Base-by-base conservation (phyloP, 106 monocot species). In the Dendrobium catenatum region DNA sequence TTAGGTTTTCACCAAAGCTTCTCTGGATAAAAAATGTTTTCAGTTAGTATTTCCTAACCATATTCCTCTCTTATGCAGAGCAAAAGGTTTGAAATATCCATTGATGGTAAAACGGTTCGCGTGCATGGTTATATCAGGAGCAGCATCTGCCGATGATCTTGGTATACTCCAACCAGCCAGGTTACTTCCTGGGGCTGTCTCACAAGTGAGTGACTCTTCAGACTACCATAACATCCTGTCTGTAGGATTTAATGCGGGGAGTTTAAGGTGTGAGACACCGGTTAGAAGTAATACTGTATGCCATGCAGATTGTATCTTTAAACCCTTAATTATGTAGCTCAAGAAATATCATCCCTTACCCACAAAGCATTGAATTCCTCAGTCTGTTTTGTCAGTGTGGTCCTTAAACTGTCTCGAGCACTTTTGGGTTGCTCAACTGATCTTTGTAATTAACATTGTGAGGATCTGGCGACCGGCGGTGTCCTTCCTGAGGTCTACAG, bases 41-140 rank as follows among this genome's bases (percentile, higher is more conserved):
- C 22, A 61, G 22, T n/a, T 22, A 8, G 5, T 61, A 20, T 58
- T 40, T 58, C 3, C 31, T n/a, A 33, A 20, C 19, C 19, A 58
- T 56, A 13, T 77, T 16, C 37, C 19, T 66, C 55, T 22, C 18
- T 83, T 58, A 15, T 92, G 78, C 88, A 97, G 97, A 81, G 56
- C 40, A n/a, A 78, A 73, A 22, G 84, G 84, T 51, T 78, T 97
- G 84, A 97, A 92, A 79, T 97, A 94, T 81, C 94, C 94, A 64
- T 82, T 90, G 64, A 86, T 97, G 86, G 92, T 88, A 66, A 92
- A 97, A 86, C 80, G 97, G 31, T 78, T 97, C 37, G 97, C 92
- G 59, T 97, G 92, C 78, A 97, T 94, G 97, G 90, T 94, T 76
- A 75, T 97, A 80, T 89, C 90, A 61, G 92, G 92, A 83, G 85